Conservation (phyloP, 2,329 filamentous ascomycete species). For the Colletotrichum sojae region DNA sequence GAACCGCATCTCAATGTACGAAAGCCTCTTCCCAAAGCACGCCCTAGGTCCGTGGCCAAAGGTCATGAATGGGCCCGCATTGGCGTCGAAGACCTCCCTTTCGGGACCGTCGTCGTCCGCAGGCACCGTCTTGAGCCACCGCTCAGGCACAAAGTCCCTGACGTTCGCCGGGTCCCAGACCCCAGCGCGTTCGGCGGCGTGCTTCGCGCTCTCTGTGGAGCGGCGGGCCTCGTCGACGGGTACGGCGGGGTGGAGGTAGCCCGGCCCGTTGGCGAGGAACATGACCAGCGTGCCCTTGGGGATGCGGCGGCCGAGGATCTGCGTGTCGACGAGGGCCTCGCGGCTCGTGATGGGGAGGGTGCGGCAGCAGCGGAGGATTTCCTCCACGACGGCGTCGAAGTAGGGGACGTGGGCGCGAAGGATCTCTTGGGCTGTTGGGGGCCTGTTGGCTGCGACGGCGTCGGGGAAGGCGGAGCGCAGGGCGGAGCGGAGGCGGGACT, state of each 20-base stretch:
- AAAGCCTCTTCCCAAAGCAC: conserved; percentile 48
- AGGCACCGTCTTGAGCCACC: conserved; percentile 41
- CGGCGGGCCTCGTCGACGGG: conserved; percentile 41
- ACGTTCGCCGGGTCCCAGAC: conserved; percentile 36
- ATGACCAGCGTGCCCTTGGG: conserved; percentile 46
- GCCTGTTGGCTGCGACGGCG: conserved; percentile 40
- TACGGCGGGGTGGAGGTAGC: conserved; percentile 6
- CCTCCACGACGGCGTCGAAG: conserved; percentile 48
- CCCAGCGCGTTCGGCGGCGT: neutral
- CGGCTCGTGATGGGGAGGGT: conserved; percentile 45
- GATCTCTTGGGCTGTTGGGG: conserved; percentile 44
- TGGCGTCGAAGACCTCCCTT: conserved; percentile 43
- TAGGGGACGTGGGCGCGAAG: conserved; percentile 43
- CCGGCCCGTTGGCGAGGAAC: conserved; percentile 36
- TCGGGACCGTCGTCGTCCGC: conserved; percentile 26
- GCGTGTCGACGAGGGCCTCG: conserved; percentile 44
- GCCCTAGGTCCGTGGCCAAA: conserved; percentile 46
- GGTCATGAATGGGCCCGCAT: conserved; percentile 44
- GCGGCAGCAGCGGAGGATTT: conserved; percentile 46
- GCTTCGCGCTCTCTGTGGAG: conserved; percentile 14
- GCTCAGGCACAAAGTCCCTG: conserved; percentile 41
- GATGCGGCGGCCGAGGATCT: conserved; percentile 44
- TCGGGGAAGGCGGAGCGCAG: conserved; percentile 39
- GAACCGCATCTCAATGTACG: conserved; percentile 48
- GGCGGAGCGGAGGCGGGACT: conserved; percentile 46